These are phyloP conservation scores for Daedaleopsis sinensis DNA, from an alignment of 768 basidiomycete species.

Conservation along the genomic window DNA sequence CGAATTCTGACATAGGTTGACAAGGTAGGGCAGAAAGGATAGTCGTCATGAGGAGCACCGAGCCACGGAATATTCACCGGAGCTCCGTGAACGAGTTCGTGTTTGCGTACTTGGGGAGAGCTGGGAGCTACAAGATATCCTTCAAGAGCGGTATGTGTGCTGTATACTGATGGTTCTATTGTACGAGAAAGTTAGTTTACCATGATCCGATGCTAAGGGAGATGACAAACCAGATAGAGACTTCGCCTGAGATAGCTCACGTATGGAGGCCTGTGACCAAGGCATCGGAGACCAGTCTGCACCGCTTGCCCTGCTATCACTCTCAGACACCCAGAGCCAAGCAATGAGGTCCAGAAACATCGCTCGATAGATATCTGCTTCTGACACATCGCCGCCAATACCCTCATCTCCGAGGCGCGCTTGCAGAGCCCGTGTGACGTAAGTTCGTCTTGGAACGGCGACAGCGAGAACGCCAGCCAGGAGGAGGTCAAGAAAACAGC, in stretches of 20 bases:
- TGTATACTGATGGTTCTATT: too few relatives aligned
- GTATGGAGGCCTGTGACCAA: neutral
- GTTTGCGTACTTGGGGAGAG: neutral
- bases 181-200: too few relatives aligned
- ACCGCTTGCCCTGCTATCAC: neutral
- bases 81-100: neutral
- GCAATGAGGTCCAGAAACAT: neutral
- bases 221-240: neutral
- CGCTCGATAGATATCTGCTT: neutral
- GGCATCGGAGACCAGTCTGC: neutral
- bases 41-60: neutral
- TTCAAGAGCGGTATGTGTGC: too few relatives aligned
- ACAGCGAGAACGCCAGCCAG: too few relatives aligned
- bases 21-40: neutral
- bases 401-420: too few relatives aligned
- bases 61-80: conserved; percentile 7
- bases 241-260: neutral
- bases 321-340: neutral
- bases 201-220: too few relatives aligned
- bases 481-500: too few relatives aligned
- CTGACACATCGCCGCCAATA: neutral
- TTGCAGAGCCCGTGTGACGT: too few relatives aligned
- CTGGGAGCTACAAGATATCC: neutral
- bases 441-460: too few relatives aligned
- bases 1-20: neutral